Evolutionary conservation across 306 rosid species (phyloP).

Genomic region (Pyrus bretschneideri): DNA sequence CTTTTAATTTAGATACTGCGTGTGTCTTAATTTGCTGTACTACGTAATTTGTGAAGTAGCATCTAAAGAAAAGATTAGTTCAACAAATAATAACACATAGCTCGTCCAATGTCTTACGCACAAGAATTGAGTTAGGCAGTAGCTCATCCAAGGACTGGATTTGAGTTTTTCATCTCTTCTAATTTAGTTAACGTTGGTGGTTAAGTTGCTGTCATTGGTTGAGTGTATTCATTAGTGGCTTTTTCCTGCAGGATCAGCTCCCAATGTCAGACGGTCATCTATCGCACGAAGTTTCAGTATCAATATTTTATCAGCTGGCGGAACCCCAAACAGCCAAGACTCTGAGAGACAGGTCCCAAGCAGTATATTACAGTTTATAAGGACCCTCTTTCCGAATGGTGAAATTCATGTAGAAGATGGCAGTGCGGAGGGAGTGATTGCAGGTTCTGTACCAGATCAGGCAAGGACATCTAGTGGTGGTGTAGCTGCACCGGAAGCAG

Average conservation of each 20-base stretch:
- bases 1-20: background rate
- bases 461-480: conserved; percentile 43
- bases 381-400: conserved; percentile 78
- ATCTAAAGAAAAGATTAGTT: background rate
- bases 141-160: background rate
- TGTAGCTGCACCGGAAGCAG: conserved; percentile 48
- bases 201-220: background rate
- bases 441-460: conserved; percentile 35
- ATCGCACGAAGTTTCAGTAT: conserved; percentile 52
- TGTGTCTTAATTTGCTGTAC: background rate
- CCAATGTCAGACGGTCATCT: conserved; percentile 39
- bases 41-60: background rate
- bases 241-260: conserved; percentile 47
- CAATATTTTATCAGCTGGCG: conserved; percentile 62
- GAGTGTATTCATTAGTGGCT: conserved; percentile 5
- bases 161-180: background rate
- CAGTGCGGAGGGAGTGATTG: conserved; percentile 44
- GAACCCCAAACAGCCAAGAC: conserved; percentile 58
- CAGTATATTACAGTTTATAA: conserved; percentile 48
- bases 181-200: background rate
- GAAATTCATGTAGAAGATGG: conserved; percentile 80
- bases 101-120: background rate
- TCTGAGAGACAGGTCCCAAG: conserved; percentile 69
- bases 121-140: background rate
- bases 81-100: background rate